phyloP scores from a whole-genome alignment of 495 filamentous ascomycete genomes.

The Talaromyces stipitatus region DNA sequence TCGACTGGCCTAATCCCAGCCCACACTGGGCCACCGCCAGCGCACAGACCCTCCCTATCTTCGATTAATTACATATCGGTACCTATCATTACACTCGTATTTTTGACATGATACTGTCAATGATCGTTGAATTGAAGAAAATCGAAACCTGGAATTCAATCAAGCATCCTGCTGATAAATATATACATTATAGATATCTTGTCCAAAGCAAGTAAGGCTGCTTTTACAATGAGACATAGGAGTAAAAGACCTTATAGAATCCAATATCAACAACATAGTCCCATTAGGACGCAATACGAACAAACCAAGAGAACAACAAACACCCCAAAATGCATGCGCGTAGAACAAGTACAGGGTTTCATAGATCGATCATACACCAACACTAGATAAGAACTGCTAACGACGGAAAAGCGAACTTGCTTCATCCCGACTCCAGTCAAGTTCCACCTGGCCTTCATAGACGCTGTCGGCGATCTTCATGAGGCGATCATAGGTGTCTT shows the following conservation, averaged over 20 bases:
- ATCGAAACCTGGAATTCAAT: too few relatives aligned
- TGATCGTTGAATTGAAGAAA: too few relatives aligned
- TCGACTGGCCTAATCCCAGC: too few relatives aligned
- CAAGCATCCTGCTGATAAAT: not conserved
- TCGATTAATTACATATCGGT: not conserved
- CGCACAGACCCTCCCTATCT: not conserved
- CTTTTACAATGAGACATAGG: not conserved
- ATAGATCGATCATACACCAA: slow-evolving; percentile 8
- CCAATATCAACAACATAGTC: not conserved
- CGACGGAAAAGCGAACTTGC: slow-evolving; percentile 39
- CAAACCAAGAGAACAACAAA: not conserved
- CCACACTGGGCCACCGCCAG: too few relatives aligned
- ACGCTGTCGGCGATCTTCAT: slow-evolving; percentile 53
- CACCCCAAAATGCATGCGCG: slow-evolving; percentile 2
- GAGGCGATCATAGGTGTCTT: slow-evolving; percentile 62
- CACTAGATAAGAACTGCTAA: not conserved
- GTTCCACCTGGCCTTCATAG: slow-evolving; percentile 57
- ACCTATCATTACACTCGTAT: not conserved
- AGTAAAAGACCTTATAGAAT: slow-evolving; percentile 3
- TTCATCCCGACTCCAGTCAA: slow-evolving; percentile 55
- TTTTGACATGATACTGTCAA: too few relatives aligned
- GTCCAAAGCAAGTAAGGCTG: not conserved
- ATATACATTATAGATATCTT: not conserved
- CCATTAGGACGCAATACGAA: not conserved
- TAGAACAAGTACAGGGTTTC: not conserved